phyloP scores from a whole-genome alignment of 140 eudicot genomes.

The Erigeron philadelphicus region DNA sequence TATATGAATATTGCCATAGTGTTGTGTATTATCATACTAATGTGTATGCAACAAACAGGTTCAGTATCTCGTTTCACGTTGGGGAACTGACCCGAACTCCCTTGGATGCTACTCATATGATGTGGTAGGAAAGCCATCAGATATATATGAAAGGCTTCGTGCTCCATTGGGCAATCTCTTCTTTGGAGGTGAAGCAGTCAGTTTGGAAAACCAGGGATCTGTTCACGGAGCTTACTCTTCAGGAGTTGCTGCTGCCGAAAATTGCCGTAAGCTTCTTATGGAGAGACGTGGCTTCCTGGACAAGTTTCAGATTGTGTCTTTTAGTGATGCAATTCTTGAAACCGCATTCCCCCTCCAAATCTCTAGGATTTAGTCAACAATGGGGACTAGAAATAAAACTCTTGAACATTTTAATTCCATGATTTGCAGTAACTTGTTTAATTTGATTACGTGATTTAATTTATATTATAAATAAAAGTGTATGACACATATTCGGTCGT shows the following conservation, averaged over 20 bases:
- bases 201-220: conserved; percentile 95
- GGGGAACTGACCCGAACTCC: conserved; percentile 84
- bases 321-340: conserved; percentile 51
- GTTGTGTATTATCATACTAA: background rate
- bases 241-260: conserved; percentile 75
- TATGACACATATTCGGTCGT: no score
- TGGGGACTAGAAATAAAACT: background rate
- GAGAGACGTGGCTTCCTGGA: conserved; percentile 58
- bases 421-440: no score
- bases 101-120: conserved; percentile 94
- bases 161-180: conserved; percentile 80
- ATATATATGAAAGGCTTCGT: conserved; percentile 77
- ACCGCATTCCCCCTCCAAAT: conserved; percentile 71
- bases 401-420: no score
- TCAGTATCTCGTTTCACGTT: conserved; percentile 73
- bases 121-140: conserved; percentile 71
- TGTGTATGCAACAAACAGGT: conserved; percentile 38
- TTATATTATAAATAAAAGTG: no score
- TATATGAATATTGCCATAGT: background rate
- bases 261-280: conserved; percentile 57
- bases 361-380: conserved; percentile 55
- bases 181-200: conserved; percentile 98
- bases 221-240: conserved; percentile 95
- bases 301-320: conserved; percentile 45
- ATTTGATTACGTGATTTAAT: no score